phyloP scores from a whole-genome alignment of 1,139 yeast species.

The Entelexis sorbosivorans region DNA sequence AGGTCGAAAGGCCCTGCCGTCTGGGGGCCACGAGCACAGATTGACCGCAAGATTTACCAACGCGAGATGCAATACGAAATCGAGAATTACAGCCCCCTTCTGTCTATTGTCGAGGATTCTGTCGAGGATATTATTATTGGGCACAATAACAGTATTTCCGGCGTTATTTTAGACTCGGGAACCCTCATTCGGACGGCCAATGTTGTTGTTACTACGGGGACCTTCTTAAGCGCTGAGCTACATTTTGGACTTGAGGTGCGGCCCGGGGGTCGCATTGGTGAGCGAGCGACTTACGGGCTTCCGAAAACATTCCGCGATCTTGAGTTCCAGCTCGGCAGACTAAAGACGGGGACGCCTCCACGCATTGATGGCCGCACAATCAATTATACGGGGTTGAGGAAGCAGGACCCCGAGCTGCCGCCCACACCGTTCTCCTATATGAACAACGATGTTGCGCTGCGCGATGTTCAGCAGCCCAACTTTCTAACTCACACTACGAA shows the following conservation, averaged over 20 bases:
- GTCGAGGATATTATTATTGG: slow-evolving; percentile 71
- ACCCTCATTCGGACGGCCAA: slow-evolving; percentile 45
- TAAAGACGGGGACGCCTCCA: slow-evolving; percentile 97
- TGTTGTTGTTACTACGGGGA: slow-evolving; percentile 90
- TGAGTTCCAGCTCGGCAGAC: slow-evolving; percentile 76
- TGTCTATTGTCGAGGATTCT: slow-evolving; percentile 56
- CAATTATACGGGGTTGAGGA: slow-evolving; percentile 46
- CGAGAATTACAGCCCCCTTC: slow-evolving; percentile 41
- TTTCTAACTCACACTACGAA: slow-evolving; percentile 71
- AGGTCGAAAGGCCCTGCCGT: slow-evolving; percentile 92
- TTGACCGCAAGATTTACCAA: slow-evolving; percentile 71
- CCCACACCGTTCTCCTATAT: slow-evolving; percentile 83
- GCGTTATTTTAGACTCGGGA: slow-evolving; percentile 66
- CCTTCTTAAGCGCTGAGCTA: slow-evolving; percentile 87
- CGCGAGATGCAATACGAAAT: slow-evolving; percentile 68
- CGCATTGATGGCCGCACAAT: slow-evolving; percentile 64
- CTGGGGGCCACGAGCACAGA: slow-evolving; percentile 97
- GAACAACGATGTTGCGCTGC: slow-evolving; percentile 50
- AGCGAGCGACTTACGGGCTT: slow-evolving; percentile 80
- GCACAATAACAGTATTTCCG: slow-evolving; percentile 38
- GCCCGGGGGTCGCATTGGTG: slow-evolving; percentile 93
- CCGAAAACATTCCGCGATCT: slow-evolving; percentile 63
- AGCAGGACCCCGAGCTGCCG: slow-evolving; percentile 71
- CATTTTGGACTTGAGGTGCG: slow-evolving; percentile 71
- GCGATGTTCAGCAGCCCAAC: slow-evolving; percentile 48